Evolutionary conservation across 2,329 filamentous ascomycete species (phyloP).

Genomic region (Furcasterigmium sp.): DNA sequence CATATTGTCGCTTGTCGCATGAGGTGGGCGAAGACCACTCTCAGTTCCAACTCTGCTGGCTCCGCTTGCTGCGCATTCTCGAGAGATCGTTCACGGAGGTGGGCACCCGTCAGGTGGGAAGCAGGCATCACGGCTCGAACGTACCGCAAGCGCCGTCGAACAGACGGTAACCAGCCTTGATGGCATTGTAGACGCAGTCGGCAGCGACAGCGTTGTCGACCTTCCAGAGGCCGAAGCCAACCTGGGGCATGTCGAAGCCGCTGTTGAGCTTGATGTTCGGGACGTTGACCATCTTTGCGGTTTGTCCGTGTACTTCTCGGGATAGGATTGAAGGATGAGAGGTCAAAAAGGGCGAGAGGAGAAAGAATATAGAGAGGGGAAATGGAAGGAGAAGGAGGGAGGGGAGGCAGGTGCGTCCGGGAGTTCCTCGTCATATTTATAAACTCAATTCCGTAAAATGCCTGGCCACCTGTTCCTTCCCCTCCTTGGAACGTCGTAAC

Average conservation of each 20-base stretch:
- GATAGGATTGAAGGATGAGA: conserved; percentile 40
- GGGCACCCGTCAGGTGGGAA: too few species aligned
- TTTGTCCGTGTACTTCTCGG: not conserved
- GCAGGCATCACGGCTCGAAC: conserved; percentile 18
- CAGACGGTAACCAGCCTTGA: conserved; percentile 57
- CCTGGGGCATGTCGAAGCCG: conserved; percentile 66
- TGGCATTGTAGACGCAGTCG: conserved; percentile 73
- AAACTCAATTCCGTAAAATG: not conserved
- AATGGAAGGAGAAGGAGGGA: not conserved
- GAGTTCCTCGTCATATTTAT: not conserved
- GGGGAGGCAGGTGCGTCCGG: not conserved
- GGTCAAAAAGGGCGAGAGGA: conserved; percentile 13
- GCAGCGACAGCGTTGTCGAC: conserved; percentile 68
- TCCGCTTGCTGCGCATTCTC: too few species aligned
- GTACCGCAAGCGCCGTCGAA: conserved; percentile 56
- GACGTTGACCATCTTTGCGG: conserved; percentile 15
- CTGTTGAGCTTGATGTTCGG: conserved; percentile 58
- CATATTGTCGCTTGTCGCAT: too few species aligned
- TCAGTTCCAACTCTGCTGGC: too few species aligned
- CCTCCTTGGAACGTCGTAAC: not conserved
- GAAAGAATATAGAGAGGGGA: not conserved
- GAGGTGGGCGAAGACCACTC: too few species aligned
- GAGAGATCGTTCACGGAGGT: too few species aligned
- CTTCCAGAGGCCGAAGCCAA: conserved; percentile 81
- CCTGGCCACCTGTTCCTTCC: not conserved